Evolutionary conservation across 139 green algal species (phyloP), one percentile per base, ranked within the genome.

Genomic region (Coelastrella sp.): DNA sequence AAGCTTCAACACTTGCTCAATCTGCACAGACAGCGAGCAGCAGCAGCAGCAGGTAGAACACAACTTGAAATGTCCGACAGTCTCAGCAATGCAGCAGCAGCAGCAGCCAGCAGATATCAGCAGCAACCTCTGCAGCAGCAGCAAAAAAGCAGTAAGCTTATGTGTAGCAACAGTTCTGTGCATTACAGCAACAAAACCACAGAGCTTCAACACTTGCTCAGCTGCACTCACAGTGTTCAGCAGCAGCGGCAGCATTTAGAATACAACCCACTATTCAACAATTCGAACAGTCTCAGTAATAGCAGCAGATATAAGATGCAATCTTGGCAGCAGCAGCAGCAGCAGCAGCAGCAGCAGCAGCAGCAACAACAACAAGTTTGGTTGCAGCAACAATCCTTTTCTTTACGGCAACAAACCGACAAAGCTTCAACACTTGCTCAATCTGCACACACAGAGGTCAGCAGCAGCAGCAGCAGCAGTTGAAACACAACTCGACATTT

Each of bases 1-100:
- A 64, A 95, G 92, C 93, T 96, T 95, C 83, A 98, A 89, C 22
- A 93, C 85, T 82, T 92, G 83, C 88, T 98, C 96, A 17, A 95
- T 87, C 93, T 95, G 91, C 68, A 83, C 11, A 22, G 54, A 13
- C 11, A 73, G 47, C 13, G 61, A 19, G 8, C 5, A 78, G 58
- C 58, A 87, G 16, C 22, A 75, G 80, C 59, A 86, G 60, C 81
- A 87, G 16, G 61, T 68, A 68, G 10, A 7, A 68, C 61, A 68
- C 10, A 68, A 68, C 61, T 7, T n/a, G n/a, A n/a, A n/a, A n/a
- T n/a, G n/a, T n/a, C 61, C 7, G 7, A 68, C 61, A 68, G 7
- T 17, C 7, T 17, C 47, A 75, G n/a, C 57, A 76, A 14, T 73
- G 81, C n/a, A 87, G 60, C 81, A 77, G 20, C 10, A 22, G 61